Base-by-base conservation (phyloP, 306 rosid genomes). In the Gynostemma pentaphyllum region DNA sequence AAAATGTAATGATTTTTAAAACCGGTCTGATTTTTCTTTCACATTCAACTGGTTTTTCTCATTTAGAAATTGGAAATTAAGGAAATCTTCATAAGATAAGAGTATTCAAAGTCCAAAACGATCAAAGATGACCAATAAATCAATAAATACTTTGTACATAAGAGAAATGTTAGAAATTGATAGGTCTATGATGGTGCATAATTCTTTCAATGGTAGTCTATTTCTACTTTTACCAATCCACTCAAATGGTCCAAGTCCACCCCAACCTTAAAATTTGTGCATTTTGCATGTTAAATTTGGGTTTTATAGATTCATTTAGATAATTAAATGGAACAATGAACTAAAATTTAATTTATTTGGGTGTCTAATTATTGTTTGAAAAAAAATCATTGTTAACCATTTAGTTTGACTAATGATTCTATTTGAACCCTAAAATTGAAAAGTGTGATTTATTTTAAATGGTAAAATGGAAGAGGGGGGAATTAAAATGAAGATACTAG, bases 171-270 rank as follows among this genome's bases (percentile, higher is more conserved):
- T n/a, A n/a, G 6, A 32, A 34, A 34, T 36, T 34, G 64, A 12
- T 10, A 19, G 16, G 63, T 54, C 23, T 16, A 5, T 16, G 7
- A 18, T 53, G 14, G 41, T 9, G 42, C 15, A 30, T 30, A 30
- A 53, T 53, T n/a, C 9, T 27, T n/a, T 15, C 1, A 26, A 53
- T 32, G 44, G 44, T 55, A 55, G 26, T 44, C 41, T 23, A 34
- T 36, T 57, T 34, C 46, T 16, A 12, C 32, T 36, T 45, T 19
- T 57, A 57, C 64, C 64, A 57, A 57, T 45, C 64, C 64, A 57
- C 64, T 57, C 29, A 36, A 21, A 55, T 18, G 63, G 63, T 16
- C 21, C 27, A 34, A 57, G 16, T 57, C 64, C 64, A 57, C 46
- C 46, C 24, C 29, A 56, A 56, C 45, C 19, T 18, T n/a, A 30